These are phyloP conservation scores for Kluyveromyces wickerhamii DNA, from an alignment of 805 yeast species.

Conservation along the genomic window DNA sequence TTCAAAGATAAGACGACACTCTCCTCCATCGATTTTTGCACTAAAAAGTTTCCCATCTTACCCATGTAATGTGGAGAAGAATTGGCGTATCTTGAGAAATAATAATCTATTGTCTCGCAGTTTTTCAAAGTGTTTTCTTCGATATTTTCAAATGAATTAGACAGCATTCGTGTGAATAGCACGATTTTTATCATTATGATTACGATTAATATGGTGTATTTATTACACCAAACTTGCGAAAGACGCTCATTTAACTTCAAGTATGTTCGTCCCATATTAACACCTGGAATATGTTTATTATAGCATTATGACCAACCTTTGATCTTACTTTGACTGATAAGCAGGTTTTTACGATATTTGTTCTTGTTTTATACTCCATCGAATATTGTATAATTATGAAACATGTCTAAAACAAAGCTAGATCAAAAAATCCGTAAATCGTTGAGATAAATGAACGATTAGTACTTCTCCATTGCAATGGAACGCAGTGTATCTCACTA, in stretches of 20 bases:
- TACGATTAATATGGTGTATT: constrained; percentile 47
- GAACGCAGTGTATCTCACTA: too few relatives aligned
- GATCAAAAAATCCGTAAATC: too few relatives aligned
- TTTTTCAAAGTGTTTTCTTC: constrained; percentile 32
- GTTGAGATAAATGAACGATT: too few relatives aligned
- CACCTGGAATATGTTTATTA: too few relatives aligned
- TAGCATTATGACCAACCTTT: too few relatives aligned
- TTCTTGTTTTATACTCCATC: not conserved
- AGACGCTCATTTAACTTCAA: constrained; percentile 45
- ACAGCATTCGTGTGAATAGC: constrained; percentile 45
- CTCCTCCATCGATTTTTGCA: constrained; percentile 40
- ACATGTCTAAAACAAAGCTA: too few relatives aligned
- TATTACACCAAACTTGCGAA: constrained; percentile 61
- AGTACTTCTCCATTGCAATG: too few relatives aligned
- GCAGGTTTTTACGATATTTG: too few relatives aligned
- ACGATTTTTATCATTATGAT: constrained; percentile 53
- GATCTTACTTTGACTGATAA: too few relatives aligned
- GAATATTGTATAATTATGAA: not conserved
- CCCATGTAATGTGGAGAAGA: constrained; percentile 54
- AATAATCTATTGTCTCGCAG: constrained; percentile 41
- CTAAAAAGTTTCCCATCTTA: constrained; percentile 42
- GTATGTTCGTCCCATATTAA: constrained; percentile 26
- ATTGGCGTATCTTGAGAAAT: constrained; percentile 26
- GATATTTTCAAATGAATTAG: constrained; percentile 35
- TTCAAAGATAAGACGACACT: constrained; percentile 40